phyloP scores from a whole-genome alignment of 192 early-diverging fungal species.

The Podila epigama region DNA sequence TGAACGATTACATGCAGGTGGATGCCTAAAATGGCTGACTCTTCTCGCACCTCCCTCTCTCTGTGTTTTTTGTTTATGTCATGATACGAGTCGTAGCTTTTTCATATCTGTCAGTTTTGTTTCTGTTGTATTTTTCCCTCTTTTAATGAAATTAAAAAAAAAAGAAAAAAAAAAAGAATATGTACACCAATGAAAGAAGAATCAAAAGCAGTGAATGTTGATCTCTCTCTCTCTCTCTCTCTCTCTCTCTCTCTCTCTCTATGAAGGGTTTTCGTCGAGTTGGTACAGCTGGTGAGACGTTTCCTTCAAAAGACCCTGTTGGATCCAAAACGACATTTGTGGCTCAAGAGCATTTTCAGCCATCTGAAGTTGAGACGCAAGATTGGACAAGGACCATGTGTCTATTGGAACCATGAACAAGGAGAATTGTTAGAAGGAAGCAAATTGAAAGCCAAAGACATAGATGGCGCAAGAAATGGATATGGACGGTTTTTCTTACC shows the following conservation, averaged over 20 bases:
- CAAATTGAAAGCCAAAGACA: too few species aligned
- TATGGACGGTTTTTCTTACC: constrained; percentile 12
- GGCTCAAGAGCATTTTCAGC: constrained; percentile 12
- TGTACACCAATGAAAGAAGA: too few species aligned
- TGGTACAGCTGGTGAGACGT: constrained; percentile 14
- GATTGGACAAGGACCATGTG: constrained; percentile 12
- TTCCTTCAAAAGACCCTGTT: constrained; percentile 22
- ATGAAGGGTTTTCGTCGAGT: constrained; percentile 23
- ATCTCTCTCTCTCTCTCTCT: background rate
- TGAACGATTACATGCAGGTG: constrained; percentile 60
- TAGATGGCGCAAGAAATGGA: background rate
- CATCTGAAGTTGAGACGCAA: constrained; percentile 8
- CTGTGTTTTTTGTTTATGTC: background rate
- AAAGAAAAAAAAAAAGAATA: too few species aligned
- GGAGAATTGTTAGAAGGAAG: background rate
- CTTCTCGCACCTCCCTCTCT: too few species aligned
- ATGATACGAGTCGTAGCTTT: too few species aligned
- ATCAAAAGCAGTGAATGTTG: too few species aligned
- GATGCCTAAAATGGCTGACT: constrained; percentile 28
- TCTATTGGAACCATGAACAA: background rate
- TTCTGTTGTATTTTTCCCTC: too few species aligned
- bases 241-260: background rate
- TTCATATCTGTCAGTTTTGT: too few species aligned
- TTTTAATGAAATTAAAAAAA: too few species aligned
- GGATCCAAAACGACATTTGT: constrained; percentile 28